A percentile compares a stretch with the other conserved stretches of the same genome.
phyloP scores from a whole-genome alignment of 2,329 filamentous ascomycete species.

The Monosporascus sp. region DNA sequence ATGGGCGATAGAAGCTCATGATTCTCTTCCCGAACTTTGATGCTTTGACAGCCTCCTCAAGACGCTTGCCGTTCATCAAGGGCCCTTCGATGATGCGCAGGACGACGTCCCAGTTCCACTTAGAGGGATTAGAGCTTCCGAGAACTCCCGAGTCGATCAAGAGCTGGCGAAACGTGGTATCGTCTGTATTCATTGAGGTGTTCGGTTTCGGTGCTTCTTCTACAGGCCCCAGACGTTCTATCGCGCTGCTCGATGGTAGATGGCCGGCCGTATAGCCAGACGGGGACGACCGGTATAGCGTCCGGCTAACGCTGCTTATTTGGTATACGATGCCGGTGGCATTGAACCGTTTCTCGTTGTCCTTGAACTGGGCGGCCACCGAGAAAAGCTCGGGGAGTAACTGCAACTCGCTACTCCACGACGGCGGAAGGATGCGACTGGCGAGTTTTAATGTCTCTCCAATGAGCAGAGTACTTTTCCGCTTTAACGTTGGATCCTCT shows the following conservation, averaged over 20 bases:
- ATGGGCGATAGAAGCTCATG: constrained; percentile 91
- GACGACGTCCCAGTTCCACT: constrained; percentile 98
- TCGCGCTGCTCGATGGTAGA: constrained; percentile 37
- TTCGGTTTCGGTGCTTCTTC: constrained; percentile 53
- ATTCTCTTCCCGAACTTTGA: constrained; percentile 96
- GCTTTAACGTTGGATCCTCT: constrained; percentile 64
- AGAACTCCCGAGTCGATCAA: constrained; percentile 78
- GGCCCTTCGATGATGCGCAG: constrained; percentile 89
- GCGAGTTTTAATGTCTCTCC: constrained; percentile 89
- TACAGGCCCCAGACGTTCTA: constrained; percentile 42
- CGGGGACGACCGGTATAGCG: constrained; percentile 72
- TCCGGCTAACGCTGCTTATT: constrained; percentile 94
- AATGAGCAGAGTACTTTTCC: constrained; percentile 85
- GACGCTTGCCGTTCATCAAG: constrained; percentile 78
- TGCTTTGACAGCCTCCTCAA: constrained; percentile 90
- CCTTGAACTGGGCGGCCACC: constrained; percentile 65
- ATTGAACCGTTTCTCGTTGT: constrained; percentile 67
- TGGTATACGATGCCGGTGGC: constrained; percentile 93
- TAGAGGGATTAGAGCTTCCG: constrained; percentile 81
- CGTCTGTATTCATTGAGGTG: constrained; percentile 47
- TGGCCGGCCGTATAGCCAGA: constrained; percentile 33
- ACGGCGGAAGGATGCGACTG: constrained; percentile 74
- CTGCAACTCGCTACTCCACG: constrained; percentile 80
- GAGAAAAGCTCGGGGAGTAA: constrained; percentile 81
- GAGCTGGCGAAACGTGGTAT: constrained; percentile 58